Conservation (phyloP, 768 basidiomycete species). For the Pulveroboletus ravenelii region DNA sequence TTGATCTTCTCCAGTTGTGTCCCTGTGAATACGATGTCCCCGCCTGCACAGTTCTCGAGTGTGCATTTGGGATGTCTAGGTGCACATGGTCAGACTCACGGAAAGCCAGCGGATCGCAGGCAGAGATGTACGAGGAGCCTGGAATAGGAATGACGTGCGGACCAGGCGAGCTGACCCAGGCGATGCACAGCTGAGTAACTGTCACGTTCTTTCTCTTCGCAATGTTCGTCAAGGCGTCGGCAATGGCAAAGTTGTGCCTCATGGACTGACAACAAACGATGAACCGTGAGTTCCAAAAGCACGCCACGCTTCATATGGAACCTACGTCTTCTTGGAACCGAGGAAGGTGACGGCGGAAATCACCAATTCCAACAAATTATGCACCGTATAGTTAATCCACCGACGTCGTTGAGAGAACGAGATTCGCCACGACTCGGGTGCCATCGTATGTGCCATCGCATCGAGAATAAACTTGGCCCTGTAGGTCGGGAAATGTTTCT, state of each 20-base stretch:
- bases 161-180: conserved; percentile 40
- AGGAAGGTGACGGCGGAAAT: conserved; percentile 55
- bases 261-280: neutral
- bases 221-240: conserved; percentile 38
- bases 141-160: conserved; percentile 47
- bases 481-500: conserved; percentile 96
- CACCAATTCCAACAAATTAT: conserved; percentile 87
- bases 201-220: conserved; percentile 40
- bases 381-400: conserved; percentile 97
- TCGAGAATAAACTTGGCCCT: conserved; percentile 91
- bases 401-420: conserved; percentile 89
- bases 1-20: conserved; percentile 40
- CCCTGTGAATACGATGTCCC: conserved; percentile 37
- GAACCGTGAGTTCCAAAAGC: neutral
- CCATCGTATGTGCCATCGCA: conserved; percentile 86
- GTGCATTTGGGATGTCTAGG: conserved; percentile 35
- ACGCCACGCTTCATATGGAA: neutral
- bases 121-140: conserved; percentile 44
- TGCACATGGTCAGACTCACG: neutral
- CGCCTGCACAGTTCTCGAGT: conserved; percentile 41
- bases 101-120: too few relatives aligned
- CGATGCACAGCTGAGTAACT: conserved; percentile 39
- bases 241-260: too few relatives aligned
- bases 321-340: conserved; percentile 42
- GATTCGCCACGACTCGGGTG: conserved; percentile 84